Base-by-base conservation (phyloP, 129 eudicot species). In the Cynara cardunculus region DNA sequence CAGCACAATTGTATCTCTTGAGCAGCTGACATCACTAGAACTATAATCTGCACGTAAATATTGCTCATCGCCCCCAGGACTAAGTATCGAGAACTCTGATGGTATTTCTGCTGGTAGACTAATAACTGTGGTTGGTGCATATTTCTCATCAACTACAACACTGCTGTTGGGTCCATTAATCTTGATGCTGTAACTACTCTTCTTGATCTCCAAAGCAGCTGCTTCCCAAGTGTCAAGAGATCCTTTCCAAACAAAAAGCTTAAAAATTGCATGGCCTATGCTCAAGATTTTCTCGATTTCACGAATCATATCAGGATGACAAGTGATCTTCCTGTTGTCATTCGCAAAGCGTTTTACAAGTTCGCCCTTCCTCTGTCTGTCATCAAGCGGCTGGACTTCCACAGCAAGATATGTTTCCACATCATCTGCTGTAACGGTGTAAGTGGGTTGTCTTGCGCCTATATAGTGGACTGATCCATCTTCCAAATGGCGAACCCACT, bases 401-500 rank as follows among this genome's bases (percentile, higher is more conserved):
- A 88, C 84, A 13, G 91, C 85, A 69, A 88, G 87, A 66, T 71
- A 82, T 6, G 77, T 85, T 46, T 85, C 91, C 28, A 88, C 81
- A 83, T 88, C 91, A 61, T 84, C 87, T 16, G 87, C 87, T 34
- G 87, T 84, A 56, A 84, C 71, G 1, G 73, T 56, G 10, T 88
- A 85, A 9, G 6, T 68, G 2, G 91, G 89, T 80, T 76, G 87
- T 14, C 77, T 82, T 73, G 91, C 91, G 37, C 89, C 91, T 72
- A 88, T 85, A 37, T 88, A 85, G 46, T 67, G 72, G 19, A 88
- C 66, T 18, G 91, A 88, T 41, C 91, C 91, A 27, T 85, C 89
- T 76, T 80, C 85, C 83, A 88, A 37, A 77, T 80, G 80, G 26
- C 91, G 91, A 26, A 88, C 89, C 91, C 91, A 88, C 84, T 85